phyloP scores from a whole-genome alignment of 495 filamentous ascomycete genomes.

The Trichocladium uniseriatum region DNA sequence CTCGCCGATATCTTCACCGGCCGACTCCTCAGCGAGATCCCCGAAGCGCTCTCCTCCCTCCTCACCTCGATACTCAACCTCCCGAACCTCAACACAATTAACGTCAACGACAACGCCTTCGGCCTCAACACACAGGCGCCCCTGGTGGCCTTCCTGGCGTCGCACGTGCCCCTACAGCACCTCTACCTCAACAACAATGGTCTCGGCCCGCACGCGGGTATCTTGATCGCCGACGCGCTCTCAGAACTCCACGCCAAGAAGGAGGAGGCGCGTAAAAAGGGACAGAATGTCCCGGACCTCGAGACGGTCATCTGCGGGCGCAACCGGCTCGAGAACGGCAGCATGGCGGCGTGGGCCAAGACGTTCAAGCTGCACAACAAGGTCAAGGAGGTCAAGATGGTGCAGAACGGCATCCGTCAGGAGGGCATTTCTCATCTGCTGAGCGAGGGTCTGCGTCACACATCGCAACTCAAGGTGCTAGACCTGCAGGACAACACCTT shows the following conservation, averaged over 20 bases:
- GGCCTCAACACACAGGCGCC: slow-evolving; percentile 83
- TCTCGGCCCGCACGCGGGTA: slow-evolving; percentile 83
- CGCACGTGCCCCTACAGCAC: slow-evolving; percentile 78
- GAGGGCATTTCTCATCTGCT: slow-evolving; percentile 78
- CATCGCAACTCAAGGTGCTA: slow-evolving; percentile 55
- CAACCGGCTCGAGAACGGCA: slow-evolving; percentile 89
- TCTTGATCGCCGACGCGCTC: slow-evolving; percentile 73
- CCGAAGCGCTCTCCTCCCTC: slow-evolving; percentile 73
- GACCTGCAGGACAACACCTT: slow-evolving; percentile 99
- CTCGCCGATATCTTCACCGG: slow-evolving; percentile 96
- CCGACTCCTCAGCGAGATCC: slow-evolving; percentile 88
- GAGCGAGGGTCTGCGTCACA: slow-evolving; percentile 61
- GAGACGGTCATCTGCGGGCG: slow-evolving; percentile 94
- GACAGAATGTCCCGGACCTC: slow-evolving; percentile 63
- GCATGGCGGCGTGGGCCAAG: slow-evolving; percentile 89
- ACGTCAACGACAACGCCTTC: slow-evolving; percentile 96
- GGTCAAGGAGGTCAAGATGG: slow-evolving; percentile 87
- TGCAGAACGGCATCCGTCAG: slow-evolving; percentile 93
- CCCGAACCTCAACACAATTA: slow-evolving; percentile 75
- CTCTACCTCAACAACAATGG: slow-evolving; percentile 97
- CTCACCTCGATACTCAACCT: slow-evolving; percentile 78
- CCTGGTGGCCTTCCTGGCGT: slow-evolving; percentile 74
- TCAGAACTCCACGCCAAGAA: slow-evolving; percentile 68
- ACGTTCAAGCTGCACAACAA: slow-evolving; percentile 70
- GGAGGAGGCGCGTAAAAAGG: slow-evolving; percentile 56